Evolutionary conservation across 805 yeast genomes (phyloP).

Genomic region (Suhomyces pyralidae): DNA sequence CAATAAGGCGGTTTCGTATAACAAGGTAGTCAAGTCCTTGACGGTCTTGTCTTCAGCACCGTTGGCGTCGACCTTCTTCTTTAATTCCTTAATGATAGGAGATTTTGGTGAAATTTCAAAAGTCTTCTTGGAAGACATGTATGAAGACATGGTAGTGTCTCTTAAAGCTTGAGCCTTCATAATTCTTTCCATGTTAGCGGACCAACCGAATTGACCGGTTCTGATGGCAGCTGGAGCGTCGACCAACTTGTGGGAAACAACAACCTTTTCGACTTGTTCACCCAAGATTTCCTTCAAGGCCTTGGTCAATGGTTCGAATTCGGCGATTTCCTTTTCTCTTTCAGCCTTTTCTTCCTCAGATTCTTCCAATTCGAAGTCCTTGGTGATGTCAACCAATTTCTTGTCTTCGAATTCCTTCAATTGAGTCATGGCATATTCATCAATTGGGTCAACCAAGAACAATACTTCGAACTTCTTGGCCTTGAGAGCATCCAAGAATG

Average conservation of each 20-base stretch:
- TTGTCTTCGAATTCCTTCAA: constrained; percentile 99
- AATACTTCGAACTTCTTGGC: constrained; percentile 98
- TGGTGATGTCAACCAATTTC: constrained; percentile 97
- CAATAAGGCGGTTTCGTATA: constrained; percentile 96
- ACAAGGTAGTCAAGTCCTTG: constrained; percentile 91
- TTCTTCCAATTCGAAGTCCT: constrained; percentile 98
- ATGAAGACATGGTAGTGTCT: constrained; percentile 97
- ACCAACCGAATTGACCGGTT: constrained; percentile 99
- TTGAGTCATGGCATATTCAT: constrained; percentile 99
- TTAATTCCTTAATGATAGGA: constrained; percentile 91
- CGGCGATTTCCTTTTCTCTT: constrained; percentile 91
- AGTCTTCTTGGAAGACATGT: constrained; percentile 99
- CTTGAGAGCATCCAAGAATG: constrained; percentile 97
- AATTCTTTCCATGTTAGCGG: constrained; percentile 99
- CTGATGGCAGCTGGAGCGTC: constrained; percentile 99
- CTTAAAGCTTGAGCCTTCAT: constrained; percentile 99
- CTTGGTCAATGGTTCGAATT: constrained; percentile 89
- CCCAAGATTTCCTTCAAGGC: constrained; percentile 96
- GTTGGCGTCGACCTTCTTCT: constrained; percentile 92
- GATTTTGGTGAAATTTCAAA: constrained; percentile 98
- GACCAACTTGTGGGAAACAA: constrained; percentile 93
- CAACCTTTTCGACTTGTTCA: constrained; percentile 98
- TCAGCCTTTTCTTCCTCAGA: constrained; percentile 94
- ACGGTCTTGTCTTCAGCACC: constrained; percentile 99
- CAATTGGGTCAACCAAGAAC: constrained; percentile 98